These are phyloP conservation scores for Cadophora malorum DNA, from an alignment of 2,329 filamentous ascomycete species.

Conservation along the genomic window DNA sequence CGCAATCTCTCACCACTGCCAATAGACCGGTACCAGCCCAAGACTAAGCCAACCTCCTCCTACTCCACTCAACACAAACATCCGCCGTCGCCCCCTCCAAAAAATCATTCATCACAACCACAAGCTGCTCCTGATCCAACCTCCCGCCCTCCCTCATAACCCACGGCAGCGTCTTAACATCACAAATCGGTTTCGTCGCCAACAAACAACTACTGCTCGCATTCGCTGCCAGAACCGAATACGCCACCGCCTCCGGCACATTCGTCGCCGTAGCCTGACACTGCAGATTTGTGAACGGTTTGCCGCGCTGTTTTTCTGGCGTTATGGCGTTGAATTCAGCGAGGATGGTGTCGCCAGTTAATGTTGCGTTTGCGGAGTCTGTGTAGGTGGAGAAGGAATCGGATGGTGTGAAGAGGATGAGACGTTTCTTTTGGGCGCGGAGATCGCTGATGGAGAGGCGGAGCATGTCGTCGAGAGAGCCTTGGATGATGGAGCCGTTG, in stretches of 20 bases:
- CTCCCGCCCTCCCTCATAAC: slow-evolving; percentile 50
- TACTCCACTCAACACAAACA: slow-evolving; percentile 49
- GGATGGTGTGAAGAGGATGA: slow-evolving; percentile 48
- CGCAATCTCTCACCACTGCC: not conserved
- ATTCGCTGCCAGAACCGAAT: slow-evolving; percentile 53
- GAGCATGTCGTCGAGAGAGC: slow-evolving; percentile 46
- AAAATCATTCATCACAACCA: slow-evolving; percentile 59
- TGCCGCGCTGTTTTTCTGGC: slow-evolving; percentile 44
- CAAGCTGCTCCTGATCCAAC: slow-evolving; percentile 49
- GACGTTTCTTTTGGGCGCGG: slow-evolving; percentile 46
- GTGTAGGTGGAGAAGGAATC: slow-evolving; percentile 52
- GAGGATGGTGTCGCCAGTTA: slow-evolving; percentile 49
- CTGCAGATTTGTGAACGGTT: slow-evolving; percentile 52
- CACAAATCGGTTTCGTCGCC: slow-evolving; percentile 56
- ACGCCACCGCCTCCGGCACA: slow-evolving; percentile 54
- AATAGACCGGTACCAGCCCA: no score
- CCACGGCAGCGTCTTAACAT: slow-evolving; percentile 56
- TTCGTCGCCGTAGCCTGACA: slow-evolving; percentile 60
- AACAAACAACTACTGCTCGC: slow-evolving; percentile 53
- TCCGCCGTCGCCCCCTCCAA: slow-evolving; percentile 57
- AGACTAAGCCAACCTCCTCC: slow-evolving; percentile 32
- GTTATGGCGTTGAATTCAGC: slow-evolving; percentile 47
- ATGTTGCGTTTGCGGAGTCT: slow-evolving; percentile 50
- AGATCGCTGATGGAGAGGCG: slow-evolving; percentile 46
- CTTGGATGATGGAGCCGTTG: slow-evolving; percentile 40